A percentile compares a stretch with the other conserved stretches of the same genome.
Evolutionary conservation across 106 monocot species (phyloP).

Genomic region (Allium sativum): DNA sequence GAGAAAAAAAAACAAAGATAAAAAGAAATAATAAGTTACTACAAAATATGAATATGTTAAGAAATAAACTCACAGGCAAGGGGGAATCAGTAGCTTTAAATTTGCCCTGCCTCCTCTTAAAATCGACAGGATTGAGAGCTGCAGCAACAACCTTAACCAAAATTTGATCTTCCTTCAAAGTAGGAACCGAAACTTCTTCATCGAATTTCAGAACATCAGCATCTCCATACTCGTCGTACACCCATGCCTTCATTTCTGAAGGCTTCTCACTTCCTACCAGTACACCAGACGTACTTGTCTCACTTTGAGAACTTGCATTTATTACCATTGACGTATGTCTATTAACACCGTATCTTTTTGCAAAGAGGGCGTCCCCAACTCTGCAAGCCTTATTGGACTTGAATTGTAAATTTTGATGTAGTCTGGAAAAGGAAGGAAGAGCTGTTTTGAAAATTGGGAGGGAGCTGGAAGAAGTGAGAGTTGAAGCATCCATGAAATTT

Average conservation of each 20-base stretch:
- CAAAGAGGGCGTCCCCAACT: too few relatives aligned
- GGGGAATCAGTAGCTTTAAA: constrained; percentile 88
- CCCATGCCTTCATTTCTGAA: constrained; percentile 74
- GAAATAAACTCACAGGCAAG: constrained; percentile 47
- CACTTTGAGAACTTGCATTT: constrained; percentile 13
- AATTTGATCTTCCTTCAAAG: constrained; percentile 72
- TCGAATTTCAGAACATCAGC: constrained; percentile 43
- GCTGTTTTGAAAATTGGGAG: too few relatives aligned
- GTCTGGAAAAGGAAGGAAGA: too few relatives aligned
- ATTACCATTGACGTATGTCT: neutral
- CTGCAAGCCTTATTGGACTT: too few relatives aligned
- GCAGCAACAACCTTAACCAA: constrained; percentile 82
- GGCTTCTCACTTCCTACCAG: constrained; percentile 19
- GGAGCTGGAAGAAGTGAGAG: too few relatives aligned
- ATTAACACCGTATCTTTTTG: too few relatives aligned
- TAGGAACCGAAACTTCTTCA: constrained; percentile 53
- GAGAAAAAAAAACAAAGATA: too few relatives aligned
- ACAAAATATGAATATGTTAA: neutral
- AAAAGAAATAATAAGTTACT: neutral
- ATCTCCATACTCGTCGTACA: constrained; percentile 74
- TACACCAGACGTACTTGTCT: neutral
- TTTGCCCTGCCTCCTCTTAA: constrained; percentile 80
- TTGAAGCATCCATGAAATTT: too few relatives aligned
- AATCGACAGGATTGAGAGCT: constrained; percentile 84
- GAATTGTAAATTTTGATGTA: too few relatives aligned